Percentiles rank a stretch among this genome's conserved stretches.
phyloP scores from a whole-genome alignment of 2,329 filamentous ascomycete species.

The Alternaria rosae region DNA sequence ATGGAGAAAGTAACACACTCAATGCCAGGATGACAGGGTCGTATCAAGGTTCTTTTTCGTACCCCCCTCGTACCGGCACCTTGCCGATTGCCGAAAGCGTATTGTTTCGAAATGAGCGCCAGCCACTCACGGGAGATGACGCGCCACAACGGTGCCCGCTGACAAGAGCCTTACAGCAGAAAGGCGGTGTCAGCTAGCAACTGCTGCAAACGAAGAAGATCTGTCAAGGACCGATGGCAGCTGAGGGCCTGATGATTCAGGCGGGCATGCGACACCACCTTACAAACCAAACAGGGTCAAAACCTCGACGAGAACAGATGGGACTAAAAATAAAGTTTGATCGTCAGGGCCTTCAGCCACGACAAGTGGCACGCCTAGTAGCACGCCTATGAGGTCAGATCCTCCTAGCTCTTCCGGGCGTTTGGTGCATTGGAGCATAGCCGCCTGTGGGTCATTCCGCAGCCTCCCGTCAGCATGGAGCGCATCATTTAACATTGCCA shows the following conservation, averaged over 20 bases:
- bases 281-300: background rate
- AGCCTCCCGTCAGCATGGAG: conserved; percentile 14
- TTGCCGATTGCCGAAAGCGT: conserved; percentile 7
- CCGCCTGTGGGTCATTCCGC: conserved; percentile 18
- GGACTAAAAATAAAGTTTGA: conserved; percentile 20
- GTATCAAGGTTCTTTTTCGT: conserved; percentile 6
- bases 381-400: conserved; percentile 28
- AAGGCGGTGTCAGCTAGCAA: conserved; percentile 5
- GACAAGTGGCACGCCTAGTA: conserved; percentile 14
- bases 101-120: conserved; percentile 1
- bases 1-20: conserved; percentile 3
- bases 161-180: background rate
- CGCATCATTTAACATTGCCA: conserved; percentile 20
- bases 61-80: background rate
- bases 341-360: conserved; percentile 24
- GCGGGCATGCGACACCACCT: conserved; percentile 9
- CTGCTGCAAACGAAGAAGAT: background rate
- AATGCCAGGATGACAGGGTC: conserved; percentile 1
- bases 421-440: conserved; percentile 18
- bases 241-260: background rate
- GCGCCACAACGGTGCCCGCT: conserved; percentile 6
- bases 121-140: conserved; percentile 3
- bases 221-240: background rate
- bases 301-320: conserved; percentile 1
- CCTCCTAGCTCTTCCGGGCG: conserved; percentile 14